Percentiles rank a stretch among this genome's conserved stretches.
Conservation (phyloP, 805 yeast genomes). For the Hanseniaspora taiwanica region DNA sequence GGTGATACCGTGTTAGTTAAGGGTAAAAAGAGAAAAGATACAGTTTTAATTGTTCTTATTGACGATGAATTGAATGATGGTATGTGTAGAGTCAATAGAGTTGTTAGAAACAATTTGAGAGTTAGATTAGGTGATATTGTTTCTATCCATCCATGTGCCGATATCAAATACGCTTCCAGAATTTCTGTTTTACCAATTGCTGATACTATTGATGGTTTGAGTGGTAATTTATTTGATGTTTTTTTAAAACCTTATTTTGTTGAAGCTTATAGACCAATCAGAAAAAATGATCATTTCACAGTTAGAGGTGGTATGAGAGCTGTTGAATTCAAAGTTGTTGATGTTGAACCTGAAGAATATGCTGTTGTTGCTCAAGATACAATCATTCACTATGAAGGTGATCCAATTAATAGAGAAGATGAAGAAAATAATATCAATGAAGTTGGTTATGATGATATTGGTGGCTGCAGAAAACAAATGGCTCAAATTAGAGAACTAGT, state of each 20-base stretch:
- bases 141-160: constrained; percentile 90
- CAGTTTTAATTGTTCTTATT: constrained; percentile 87
- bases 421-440: constrained; percentile 94
- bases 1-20: constrained; percentile 96
- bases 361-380: constrained; percentile 99
- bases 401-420: constrained; percentile 95
- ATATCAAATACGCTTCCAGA: constrained; percentile 90
- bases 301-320: constrained; percentile 99
- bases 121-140: constrained; percentile 90
- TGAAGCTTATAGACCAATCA: constrained; percentile 96
- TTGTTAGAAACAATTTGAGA: constrained; percentile 88
- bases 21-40: constrained; percentile 96
- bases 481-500: constrained; percentile 98
- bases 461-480: constrained; percentile 98
- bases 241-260: constrained; percentile 96
- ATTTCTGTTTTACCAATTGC: constrained; percentile 94
- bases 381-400: constrained; percentile 96
- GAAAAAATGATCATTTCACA: constrained; percentile 92
- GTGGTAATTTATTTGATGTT: constrained; percentile 92
- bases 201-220: constrained; percentile 94
- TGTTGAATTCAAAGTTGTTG: constrained; percentile 96
- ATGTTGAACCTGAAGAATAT: constrained; percentile 92
- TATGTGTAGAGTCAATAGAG: constrained; percentile 84
- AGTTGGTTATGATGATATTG: constrained; percentile 97
- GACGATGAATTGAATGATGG: constrained; percentile 97